Evolutionary conservation across 2,329 filamentous ascomycete species (phyloP).

Genomic region (Aspergillus ochraceoroseus): DNA sequence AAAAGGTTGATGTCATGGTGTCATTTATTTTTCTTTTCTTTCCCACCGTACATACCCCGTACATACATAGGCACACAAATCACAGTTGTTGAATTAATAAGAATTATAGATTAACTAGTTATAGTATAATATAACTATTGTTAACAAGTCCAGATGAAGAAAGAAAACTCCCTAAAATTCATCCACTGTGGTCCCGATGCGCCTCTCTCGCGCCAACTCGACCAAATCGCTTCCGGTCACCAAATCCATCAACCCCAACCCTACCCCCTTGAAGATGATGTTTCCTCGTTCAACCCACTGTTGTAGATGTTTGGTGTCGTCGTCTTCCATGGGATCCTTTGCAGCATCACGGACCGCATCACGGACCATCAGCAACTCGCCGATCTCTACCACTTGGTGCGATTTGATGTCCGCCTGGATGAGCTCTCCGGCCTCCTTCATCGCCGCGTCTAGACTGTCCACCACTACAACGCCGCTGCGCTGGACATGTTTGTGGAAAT

Average conservation of each 20-base stretch:
- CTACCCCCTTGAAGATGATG: slow-evolving; percentile 66
- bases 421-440: slow-evolving; percentile 82
- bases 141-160: too few species aligned
- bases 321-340: slow-evolving; percentile 25
- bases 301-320: slow-evolving; percentile 44
- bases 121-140: too few species aligned
- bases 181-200: slow-evolving; percentile 49
- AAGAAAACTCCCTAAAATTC: slow-evolving; percentile 34
- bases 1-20: neutral
- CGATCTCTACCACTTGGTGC: slow-evolving; percentile 77
- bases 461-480: slow-evolving; percentile 59
- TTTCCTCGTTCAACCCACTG: slow-evolving; percentile 61
- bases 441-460: slow-evolving; percentile 68
- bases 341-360: slow-evolving; percentile 52
- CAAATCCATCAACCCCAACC: slow-evolving; percentile 64
- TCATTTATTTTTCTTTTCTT: too few species aligned
- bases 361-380: slow-evolving; percentile 68
- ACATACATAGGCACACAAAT: too few species aligned
- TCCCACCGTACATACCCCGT: too few species aligned
- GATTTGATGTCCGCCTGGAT: slow-evolving; percentile 69
- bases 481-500: slow-evolving; percentile 49
- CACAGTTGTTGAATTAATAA: too few species aligned
- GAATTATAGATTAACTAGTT: too few species aligned
- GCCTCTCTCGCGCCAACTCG: slow-evolving; percentile 51
- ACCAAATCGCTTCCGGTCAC: slow-evolving; percentile 58